A percentile compares a stretch with the other conserved stretches of the same genome.
Evolutionary conservation across 495 filamentous ascomycete species (phyloP).

Genomic region (Talaromyces ruber): DNA sequence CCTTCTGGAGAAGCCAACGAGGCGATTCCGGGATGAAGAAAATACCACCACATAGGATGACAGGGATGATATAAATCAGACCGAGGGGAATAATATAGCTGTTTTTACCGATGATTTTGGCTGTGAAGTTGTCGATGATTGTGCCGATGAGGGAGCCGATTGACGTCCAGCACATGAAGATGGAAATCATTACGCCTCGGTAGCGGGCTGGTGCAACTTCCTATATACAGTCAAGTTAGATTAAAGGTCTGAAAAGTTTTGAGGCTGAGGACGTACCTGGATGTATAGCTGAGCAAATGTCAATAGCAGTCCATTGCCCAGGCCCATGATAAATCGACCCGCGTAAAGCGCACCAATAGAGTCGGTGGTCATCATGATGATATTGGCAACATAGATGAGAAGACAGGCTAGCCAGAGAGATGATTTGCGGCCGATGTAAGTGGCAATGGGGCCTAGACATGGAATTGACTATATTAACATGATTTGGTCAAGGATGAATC

Average conservation of each 20-base stretch:
- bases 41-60: conserved; percentile 38
- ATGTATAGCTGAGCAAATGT: not conserved
- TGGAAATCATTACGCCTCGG: conserved; percentile 41
- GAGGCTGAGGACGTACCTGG: not conserved
- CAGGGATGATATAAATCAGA: conserved; percentile 48
- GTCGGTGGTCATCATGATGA: not conserved
- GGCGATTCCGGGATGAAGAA: conserved; percentile 58
- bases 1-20: conserved; percentile 49
- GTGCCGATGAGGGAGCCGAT: conserved; percentile 50
- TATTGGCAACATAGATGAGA: not conserved
- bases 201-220: conserved; percentile 43
- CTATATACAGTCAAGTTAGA: conserved; percentile 9
- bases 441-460: not conserved
- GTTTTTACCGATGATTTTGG: conserved; percentile 26
- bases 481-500: not conserved
- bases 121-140: conserved; percentile 53
- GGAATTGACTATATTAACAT: not conserved
- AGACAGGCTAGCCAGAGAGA: not conserved
- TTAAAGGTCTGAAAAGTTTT: not conserved
- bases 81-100: conserved; percentile 50
- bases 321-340: not conserved
- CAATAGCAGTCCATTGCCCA: not conserved
- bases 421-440: not conserved
- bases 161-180: conserved; percentile 39
- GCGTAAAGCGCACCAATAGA: not conserved